These are phyloP conservation scores for Fomitopsis palustris DNA, from an alignment of 1,284 basidiomycete species.

Conservation along the genomic window DNA sequence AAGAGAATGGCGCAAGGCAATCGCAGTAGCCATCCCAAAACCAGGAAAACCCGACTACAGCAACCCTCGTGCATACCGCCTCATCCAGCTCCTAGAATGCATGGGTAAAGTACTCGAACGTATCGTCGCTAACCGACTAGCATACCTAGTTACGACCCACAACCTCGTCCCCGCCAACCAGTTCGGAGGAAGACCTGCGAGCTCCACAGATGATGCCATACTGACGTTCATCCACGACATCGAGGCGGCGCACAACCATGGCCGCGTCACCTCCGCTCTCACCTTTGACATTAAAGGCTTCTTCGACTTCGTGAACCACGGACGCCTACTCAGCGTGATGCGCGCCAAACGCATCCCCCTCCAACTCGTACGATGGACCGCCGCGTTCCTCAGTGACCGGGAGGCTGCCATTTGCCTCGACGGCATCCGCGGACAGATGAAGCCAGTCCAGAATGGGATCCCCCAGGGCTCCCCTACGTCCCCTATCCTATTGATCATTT, in stretches of 20 bases:
- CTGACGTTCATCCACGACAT: slow-evolving; percentile 7
- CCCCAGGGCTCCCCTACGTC: slow-evolving; percentile 7
- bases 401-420: slow-evolving; percentile 5
- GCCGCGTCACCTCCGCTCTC: slow-evolving; percentile 4
- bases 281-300: slow-evolving; percentile 11
- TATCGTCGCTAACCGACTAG: slow-evolving; percentile 10
- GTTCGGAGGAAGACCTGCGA: slow-evolving; percentile 15
- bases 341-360: slow-evolving; percentile 1
- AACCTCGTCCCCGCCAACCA: slow-evolving; percentile 15
- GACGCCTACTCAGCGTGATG: not conserved
- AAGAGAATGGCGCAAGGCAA: not conserved
- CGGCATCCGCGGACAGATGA: slow-evolving; percentile 2
- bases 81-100: slow-evolving; percentile 17
- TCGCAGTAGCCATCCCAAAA: slow-evolving; percentile 1
- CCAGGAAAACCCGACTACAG: slow-evolving; percentile 6
- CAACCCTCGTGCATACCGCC: slow-evolving; percentile 15
- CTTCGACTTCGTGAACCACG: slow-evolving; percentile 9
- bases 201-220: slow-evolving; percentile 10
- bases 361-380: slow-evolving; percentile 5
- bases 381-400: slow-evolving; percentile 3
- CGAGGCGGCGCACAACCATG: slow-evolving; percentile 5
- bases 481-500: slow-evolving; percentile 6
- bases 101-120: slow-evolving; percentile 18
- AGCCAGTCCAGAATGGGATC: slow-evolving; percentile 1
- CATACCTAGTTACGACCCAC: slow-evolving; percentile 3